Evolutionary conservation across 2,329 filamentous ascomycete species (phyloP), one percentile per base, ranked within the genome.

Genomic region (Akanthomyces lecanii): DNA sequence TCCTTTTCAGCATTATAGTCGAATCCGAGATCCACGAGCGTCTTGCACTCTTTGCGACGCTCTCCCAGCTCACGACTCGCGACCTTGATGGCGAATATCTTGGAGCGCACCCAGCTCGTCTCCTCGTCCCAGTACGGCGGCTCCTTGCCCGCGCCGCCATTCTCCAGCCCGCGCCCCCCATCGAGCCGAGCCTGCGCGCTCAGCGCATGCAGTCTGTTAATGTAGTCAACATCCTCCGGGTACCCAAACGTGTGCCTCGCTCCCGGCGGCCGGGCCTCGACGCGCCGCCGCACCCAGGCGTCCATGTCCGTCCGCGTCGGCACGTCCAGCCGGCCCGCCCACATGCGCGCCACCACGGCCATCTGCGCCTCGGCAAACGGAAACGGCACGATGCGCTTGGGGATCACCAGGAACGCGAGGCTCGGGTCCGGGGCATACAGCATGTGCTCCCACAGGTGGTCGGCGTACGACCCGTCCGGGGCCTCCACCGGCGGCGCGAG

Each of bases 371-470:
- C 89, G 0, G 86, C 82, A 7, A 90, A 71, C 0, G 88, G 87
- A 66, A 92, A 92, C 0, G 90, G 90, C 3, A 91, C 87, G 30
- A 92, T 81, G 56, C 87, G 85, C 68, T 89, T 86, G 4, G 85
- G 84, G 12, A 92, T 76, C 0, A 82, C 84, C 2, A 88, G 79
- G 70, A 92, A 88, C 0, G 82, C 84, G 0, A 93, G 77, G 0
- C 86, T 90, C 0, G 89, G 88, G 30, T 86, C 80, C 0, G 82
- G 77, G 0, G 82, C 82, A 71, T 87, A 88, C 71, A 92, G 86
- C 3, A 92, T 70, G 66, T 93, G 89, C 66, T 90, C 79, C 69
- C 88, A 92, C 0, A 89, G 77, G 66, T 90, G 89, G 69, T 89
- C 87, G 0, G 87, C 84, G 55, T 85, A 79, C 52, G 78, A 79